These are phyloP conservation scores for Chlorociboria aeruginascens DNA, from an alignment of 495 filamentous ascomycete species.

Conservation along the genomic window DNA sequence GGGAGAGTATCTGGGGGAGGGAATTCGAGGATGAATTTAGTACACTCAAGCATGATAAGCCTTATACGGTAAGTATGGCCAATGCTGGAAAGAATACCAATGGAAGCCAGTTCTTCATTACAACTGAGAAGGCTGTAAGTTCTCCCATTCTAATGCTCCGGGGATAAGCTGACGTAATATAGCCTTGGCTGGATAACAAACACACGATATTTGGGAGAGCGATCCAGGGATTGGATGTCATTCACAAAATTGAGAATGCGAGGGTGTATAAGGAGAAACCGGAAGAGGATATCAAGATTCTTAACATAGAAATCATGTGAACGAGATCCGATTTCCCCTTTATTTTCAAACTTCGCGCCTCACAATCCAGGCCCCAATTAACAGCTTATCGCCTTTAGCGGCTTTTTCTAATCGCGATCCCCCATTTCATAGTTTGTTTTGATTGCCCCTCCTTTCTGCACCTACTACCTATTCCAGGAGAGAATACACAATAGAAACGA, in stretches of 20 bases:
- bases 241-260: conserved; percentile 90
- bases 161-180: neutral
- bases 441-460: neutral
- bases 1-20: conserved; percentile 91
- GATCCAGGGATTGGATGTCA: conserved; percentile 82
- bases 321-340: conserved; percentile 2
- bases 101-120: conserved; percentile 93
- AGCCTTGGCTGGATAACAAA: conserved; percentile 90
- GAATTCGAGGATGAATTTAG: conserved; percentile 97
- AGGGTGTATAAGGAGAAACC: conserved; percentile 93
- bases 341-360: neutral
- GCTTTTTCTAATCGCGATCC: too few species aligned
- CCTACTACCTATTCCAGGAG: too few species aligned
- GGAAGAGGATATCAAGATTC: conserved; percentile 92
- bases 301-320: conserved; percentile 65
- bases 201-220: conserved; percentile 94
- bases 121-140: conserved; percentile 78
- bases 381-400: too few species aligned
- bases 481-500: neutral
- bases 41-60: conserved; percentile 82
- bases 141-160: neutral
- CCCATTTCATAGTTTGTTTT: too few species aligned
- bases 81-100: conserved; percentile 82
- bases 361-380: too few species aligned
- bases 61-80: conserved; percentile 93